Evolutionary conservation across 768 basidiomycete genomes (phyloP).

Genomic region (Leccinum boreale): DNA sequence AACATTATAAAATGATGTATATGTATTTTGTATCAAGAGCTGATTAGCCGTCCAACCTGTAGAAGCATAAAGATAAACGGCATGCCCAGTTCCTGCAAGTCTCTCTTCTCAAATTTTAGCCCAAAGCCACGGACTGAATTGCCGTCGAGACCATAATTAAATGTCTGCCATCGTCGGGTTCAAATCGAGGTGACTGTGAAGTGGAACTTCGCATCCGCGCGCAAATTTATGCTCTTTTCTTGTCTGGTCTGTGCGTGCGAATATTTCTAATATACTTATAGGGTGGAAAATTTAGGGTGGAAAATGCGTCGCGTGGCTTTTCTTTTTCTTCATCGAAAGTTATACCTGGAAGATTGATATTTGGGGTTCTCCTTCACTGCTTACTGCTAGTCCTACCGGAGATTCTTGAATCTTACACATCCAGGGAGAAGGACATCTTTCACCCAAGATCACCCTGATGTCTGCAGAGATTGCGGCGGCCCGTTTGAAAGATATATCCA

Average conservation of each 20-base stretch:
- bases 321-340: constrained; percentile 53
- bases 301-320: not conserved
- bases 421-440: constrained; percentile 58
- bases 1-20: not conserved
- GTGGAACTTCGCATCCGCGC: constrained; percentile 16
- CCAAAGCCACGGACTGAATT: constrained; percentile 10
- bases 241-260: constrained; percentile 54
- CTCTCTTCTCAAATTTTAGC: constrained; percentile 48
- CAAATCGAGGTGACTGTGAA: constrained; percentile 42
- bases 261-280: constrained; percentile 9
- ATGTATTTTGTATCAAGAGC: constrained; percentile 46
- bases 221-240: constrained; percentile 23
- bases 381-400: constrained; percentile 29
- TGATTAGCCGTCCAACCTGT: constrained; percentile 69
- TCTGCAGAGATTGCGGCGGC: constrained; percentile 47
- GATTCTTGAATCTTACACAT: constrained; percentile 52
- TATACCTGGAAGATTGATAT: constrained; percentile 70
- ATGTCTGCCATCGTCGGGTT: constrained; percentile 29
- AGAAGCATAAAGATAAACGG: constrained; percentile 44
- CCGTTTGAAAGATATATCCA: constrained; percentile 58
- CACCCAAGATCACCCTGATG: constrained; percentile 68
- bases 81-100: constrained; percentile 64
- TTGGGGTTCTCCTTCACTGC: constrained; percentile 49
- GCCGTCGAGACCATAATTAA: constrained; percentile 21
- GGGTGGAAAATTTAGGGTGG: not conserved